Percentiles rank a stretch among this genome's conserved stretches.
Evolutionary conservation across 495 filamentous ascomycete genomes (phyloP).

Genomic region (Aspergillus avenaceus): DNA sequence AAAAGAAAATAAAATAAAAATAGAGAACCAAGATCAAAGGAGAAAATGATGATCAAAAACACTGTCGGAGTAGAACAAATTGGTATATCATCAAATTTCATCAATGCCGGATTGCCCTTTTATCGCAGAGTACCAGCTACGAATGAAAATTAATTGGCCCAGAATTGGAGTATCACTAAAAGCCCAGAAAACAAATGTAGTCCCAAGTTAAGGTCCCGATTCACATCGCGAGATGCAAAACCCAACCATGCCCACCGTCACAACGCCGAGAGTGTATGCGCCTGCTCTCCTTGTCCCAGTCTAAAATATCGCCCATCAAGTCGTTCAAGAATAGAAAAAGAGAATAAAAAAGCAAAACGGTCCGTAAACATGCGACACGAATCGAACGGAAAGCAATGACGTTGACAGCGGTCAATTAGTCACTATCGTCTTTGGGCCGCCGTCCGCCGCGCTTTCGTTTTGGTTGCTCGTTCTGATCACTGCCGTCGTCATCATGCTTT

Average conservation of each 20-base stretch:
- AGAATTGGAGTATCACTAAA: background rate
- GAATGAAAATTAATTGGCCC: slow-evolving; percentile 40
- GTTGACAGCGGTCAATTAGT: slow-evolving; percentile 15
- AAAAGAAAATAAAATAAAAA: no score
- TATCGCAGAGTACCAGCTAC: background rate
- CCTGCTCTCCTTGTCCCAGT: slow-evolving; percentile 27
- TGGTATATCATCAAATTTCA: no score
- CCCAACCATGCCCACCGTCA: slow-evolving; percentile 17
- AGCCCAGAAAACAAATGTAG: slow-evolving; percentile 9
- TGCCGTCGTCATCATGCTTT: slow-evolving; percentile 50
- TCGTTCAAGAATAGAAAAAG: slow-evolving; percentile 2
- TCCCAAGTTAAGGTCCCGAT: slow-evolving; percentile 21
- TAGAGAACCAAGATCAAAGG: no score
- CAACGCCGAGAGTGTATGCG: slow-evolving; percentile 30
- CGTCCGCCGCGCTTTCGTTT: slow-evolving; percentile 43
- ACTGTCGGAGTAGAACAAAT: no score
- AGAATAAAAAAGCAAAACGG: background rate
- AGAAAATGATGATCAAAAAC: no score
- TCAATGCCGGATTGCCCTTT: background rate
- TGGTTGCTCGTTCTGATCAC: slow-evolving; percentile 49
- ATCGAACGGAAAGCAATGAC: background rate
- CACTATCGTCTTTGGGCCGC: slow-evolving; percentile 46
- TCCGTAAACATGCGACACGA: background rate
- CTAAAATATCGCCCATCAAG: slow-evolving; percentile 29
- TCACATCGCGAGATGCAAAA: slow-evolving; percentile 27